Evolutionary conservation across 352 stramenopile species (phyloP).

Genomic region (Pythium sp.): DNA sequence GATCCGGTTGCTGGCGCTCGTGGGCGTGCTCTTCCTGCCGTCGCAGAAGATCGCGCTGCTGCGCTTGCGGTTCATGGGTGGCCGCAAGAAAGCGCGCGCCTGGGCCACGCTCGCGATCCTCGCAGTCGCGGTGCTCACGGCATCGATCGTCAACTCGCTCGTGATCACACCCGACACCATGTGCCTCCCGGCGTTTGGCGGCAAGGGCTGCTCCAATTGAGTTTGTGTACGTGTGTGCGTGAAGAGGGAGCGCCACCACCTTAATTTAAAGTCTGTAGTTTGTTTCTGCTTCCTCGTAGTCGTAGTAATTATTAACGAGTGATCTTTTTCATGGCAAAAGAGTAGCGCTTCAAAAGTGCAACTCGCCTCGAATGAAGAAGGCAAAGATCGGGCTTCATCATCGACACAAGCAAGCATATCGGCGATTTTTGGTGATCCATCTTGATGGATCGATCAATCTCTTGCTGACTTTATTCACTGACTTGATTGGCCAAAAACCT

Average conservation of each 20-base stretch:
- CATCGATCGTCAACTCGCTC: constrained; percentile 24
- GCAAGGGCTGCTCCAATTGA: constrained; percentile 23
- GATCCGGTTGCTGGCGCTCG: constrained; percentile 25
- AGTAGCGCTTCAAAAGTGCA: too few species aligned
- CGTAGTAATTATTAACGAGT: neutral
- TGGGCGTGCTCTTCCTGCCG: constrained; percentile 25
- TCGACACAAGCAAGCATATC: too few species aligned
- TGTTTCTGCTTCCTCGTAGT: neutral
- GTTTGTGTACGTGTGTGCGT: neutral
- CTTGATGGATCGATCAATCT: too few species aligned
- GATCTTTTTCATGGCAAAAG: neutral
- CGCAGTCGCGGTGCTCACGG: constrained; percentile 16
- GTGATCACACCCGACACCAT: constrained; percentile 33
- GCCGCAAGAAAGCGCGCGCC: constrained; percentile 13
- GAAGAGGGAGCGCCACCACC: neutral
- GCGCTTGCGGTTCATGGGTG: constrained; percentile 17
- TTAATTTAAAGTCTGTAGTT: neutral
- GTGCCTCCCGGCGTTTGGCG: constrained; percentile 30
- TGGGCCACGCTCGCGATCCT: constrained; percentile 23
- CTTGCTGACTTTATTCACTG: too few species aligned
- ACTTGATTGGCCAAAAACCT: too few species aligned
- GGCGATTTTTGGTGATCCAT: too few species aligned
- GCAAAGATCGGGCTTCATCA: too few species aligned
- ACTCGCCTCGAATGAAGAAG: too few species aligned
- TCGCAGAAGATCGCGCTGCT: constrained; percentile 20